Conservation (phyloP, 192 early-diverging fungal genomes). For the Lobulomyces angularis region DNA sequence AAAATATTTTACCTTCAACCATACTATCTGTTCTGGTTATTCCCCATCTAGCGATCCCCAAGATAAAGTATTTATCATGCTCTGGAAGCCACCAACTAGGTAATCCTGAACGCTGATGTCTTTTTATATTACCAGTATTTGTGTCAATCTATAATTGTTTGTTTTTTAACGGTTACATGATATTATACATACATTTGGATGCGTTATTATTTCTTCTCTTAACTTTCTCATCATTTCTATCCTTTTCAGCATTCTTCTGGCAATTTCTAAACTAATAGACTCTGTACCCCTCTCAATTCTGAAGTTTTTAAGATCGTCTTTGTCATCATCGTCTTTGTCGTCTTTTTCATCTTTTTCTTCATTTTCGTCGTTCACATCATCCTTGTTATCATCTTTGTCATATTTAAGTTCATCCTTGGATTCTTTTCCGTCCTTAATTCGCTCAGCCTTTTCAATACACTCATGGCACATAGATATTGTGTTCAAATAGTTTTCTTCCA, state of each 20-base stretch:
- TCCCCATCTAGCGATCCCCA: conserved; percentile 60
- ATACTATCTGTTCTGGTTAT: conserved; percentile 54
- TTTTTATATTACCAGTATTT: conserved; percentile 13
- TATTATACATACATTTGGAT: conserved; percentile 28
- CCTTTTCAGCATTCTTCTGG: conserved; percentile 54
- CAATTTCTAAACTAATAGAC: conserved; percentile 51
- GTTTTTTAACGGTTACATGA: no score
- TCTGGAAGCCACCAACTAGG: conserved; percentile 65
- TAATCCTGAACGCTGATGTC: conserved; percentile 23
- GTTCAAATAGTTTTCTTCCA: conserved; percentile 51
- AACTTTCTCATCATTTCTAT: conserved; percentile 57
- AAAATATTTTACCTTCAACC: conserved; percentile 30
- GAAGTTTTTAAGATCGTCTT: neutral
- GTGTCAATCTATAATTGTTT: conserved; percentile 17
- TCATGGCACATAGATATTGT: conserved; percentile 48
- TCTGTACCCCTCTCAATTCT: conserved; percentile 21
- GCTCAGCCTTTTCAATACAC: conserved; percentile 22
- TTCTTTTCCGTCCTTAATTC: conserved; percentile 1
- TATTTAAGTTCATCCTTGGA: conserved; percentile 6
- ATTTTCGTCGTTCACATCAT: conserved; percentile 15
- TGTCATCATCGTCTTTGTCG: conserved; percentile 10
- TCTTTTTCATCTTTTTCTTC: conserved; percentile 25
- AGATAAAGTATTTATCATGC: conserved; percentile 54
- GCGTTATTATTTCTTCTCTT: conserved; percentile 43
- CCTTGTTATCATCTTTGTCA: conserved; percentile 6